phyloP scores from a whole-genome alignment of 2,329 filamentous ascomycete species.

The Colletotrichum nymphaeae region DNA sequence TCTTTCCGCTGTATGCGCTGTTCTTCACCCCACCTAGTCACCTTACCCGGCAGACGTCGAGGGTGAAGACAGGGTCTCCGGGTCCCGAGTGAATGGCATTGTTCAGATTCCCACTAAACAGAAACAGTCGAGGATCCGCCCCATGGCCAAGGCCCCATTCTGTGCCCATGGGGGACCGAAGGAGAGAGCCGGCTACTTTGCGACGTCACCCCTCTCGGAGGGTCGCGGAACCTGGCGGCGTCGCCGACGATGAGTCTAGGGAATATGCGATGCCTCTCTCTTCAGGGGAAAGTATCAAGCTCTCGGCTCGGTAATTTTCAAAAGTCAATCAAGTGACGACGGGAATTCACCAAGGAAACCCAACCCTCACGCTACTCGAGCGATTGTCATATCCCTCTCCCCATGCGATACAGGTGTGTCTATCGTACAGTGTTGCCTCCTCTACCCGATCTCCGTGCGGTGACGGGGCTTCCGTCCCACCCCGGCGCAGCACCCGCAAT shows the following conservation, averaged over 20 bases:
- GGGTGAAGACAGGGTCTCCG: background rate
- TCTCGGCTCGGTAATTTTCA: background rate
- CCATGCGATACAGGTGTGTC: background rate
- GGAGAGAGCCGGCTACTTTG: background rate
- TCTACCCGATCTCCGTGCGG: background rate
- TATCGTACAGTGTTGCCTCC: background rate
- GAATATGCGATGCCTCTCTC: background rate
- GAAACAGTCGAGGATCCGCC: background rate
- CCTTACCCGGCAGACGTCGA: background rate
- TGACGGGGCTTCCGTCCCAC: constrained; percentile 7
- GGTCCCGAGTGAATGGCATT: background rate
- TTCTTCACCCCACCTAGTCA: background rate
- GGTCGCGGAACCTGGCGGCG: background rate
- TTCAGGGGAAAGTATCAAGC: no score
- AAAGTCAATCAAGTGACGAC: background rate
- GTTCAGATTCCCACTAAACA: constrained; percentile 8
- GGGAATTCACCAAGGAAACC: background rate
- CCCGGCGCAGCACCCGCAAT: constrained; percentile 1
- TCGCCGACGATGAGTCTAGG: constrained; percentile 11
- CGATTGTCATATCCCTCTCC: background rate
- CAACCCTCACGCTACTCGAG: background rate
- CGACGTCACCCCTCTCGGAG: constrained; percentile 18
- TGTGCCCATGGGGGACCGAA: background rate
- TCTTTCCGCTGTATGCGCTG: background rate
- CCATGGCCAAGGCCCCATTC: background rate